Base-by-base conservation (phyloP, 345 rosid genomes). In the Linum trigynum region DNA sequence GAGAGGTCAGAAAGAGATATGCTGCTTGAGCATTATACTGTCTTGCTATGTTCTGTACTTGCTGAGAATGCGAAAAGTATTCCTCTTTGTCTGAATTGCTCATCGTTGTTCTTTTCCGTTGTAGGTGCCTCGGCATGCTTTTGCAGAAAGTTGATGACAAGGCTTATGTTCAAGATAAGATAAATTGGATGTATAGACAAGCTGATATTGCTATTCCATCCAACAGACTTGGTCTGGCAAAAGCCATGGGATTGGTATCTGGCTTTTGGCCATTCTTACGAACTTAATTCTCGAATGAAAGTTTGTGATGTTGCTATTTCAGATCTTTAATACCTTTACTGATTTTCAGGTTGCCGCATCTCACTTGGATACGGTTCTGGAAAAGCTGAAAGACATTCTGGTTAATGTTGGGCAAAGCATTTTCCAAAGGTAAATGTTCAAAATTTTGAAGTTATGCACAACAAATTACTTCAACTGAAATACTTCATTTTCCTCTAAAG, bases 241-340 rank as follows among this genome's bases (percentile, higher is more conserved):
- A 92, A 80, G 98, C 94, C 67, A 92, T 92, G 84, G 98, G 98
- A 73, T 75, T 92, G 98, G 98, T 92, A 89, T 48, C 72, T 62
- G 53, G 57, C 66, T 7, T 38, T 69, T 71, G 40, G 55, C 59
- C 50, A 64, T 73, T 7, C 16, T 64, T 61, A 51, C 39, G 36
- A 51, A n/a, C 32, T 59, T 37, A 37, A 39, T 17, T 59, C n/a
- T 1, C 5, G 12, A 15, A 48, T 48, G 53, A 48, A 10, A 48
- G 53, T 12, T 48, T 48, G 32, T 23, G 53, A 48, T 51, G 53
- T 65, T 64, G 62, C 41, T 65, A 36, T 59, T 43, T 67, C 70
- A 55, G 64, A 69, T 59, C 32, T 58, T 64, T 42, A 67, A 65
- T 62, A 74, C 59, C 57, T 71, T 23, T 69, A 60, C 42, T 64